phyloP scores from a whole-genome alignment of 768 basidiomycete species.

The Clavaria fumosa region DNA sequence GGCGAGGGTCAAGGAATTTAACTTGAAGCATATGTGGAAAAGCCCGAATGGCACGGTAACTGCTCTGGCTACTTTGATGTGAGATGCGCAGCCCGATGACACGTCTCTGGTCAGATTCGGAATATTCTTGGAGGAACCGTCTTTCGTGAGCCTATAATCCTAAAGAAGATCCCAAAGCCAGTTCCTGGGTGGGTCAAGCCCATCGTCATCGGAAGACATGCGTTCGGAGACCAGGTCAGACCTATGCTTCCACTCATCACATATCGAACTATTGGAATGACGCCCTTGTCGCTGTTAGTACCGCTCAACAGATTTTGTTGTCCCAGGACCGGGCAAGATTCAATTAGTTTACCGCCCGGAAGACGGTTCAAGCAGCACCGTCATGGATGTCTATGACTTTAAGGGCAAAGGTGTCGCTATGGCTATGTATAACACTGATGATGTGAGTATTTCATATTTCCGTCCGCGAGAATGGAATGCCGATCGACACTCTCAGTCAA shows the following conservation, averaged over 20 bases:
- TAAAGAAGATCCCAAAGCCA: slow-evolving; percentile 79
- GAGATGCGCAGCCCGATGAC: no score
- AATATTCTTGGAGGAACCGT: slow-evolving; percentile 98
- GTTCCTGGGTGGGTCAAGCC: slow-evolving; percentile 96
- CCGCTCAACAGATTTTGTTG: slow-evolving; percentile 85
- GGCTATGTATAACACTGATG: slow-evolving; percentile 98
- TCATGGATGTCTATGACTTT: slow-evolving; percentile 86
- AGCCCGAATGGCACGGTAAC: slow-evolving; percentile 88
- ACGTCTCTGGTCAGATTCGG: slow-evolving; percentile 66
- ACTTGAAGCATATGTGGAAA: slow-evolving; percentile 97
- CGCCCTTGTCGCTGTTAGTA: slow-evolving; percentile 36
- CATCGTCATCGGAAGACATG: slow-evolving; percentile 92
- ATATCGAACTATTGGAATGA: neutral
- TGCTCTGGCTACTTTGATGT: slow-evolving; percentile 9
- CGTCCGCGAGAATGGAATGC: no score
- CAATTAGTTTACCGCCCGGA: slow-evolving; percentile 81
- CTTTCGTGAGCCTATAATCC: slow-evolving; percentile 96
- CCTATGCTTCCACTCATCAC: neutral
- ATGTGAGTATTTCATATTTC: slow-evolving; percentile 28
- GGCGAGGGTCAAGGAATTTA: slow-evolving; percentile 90
- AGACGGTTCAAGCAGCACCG: slow-evolving; percentile 51
- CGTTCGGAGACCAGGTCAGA: slow-evolving; percentile 84
- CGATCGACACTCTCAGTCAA: slow-evolving; percentile 38
- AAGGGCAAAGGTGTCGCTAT: slow-evolving; percentile 85
- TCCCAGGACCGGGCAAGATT: slow-evolving; percentile 84